Evolutionary conservation across 495 filamentous ascomycete genomes (phyloP), one percentile per base, ranked within the genome.

Genomic region (Hypoxylon trugodes): DNA sequence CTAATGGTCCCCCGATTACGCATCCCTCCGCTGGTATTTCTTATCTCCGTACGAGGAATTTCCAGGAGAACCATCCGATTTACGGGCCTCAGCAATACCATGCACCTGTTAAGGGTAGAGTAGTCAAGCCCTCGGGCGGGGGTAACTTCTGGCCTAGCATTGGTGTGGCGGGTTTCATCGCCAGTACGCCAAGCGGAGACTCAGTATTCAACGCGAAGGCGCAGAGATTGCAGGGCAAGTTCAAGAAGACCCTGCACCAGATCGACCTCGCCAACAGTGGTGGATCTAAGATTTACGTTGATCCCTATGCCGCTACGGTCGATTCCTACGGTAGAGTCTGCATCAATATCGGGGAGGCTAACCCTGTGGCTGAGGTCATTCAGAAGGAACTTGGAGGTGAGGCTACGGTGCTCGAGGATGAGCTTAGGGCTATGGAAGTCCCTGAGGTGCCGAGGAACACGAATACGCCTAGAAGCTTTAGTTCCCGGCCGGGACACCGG

Each of bases 11-110:
- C 2, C 91, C 90, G 1, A 83, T 83, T 50, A 98, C 94, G 6
- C 95, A 99, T 75, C 95, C 96, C 1, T 95, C 93, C 1, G 96
- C 88, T 2, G 95, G 95, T 59, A 77, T 98, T 13, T 89, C 90
- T 32, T 97, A 98, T 76, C 80, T 89, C 24, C 87, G 93, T 52
- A 89, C 90, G 12, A 74, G 82, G 28, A 81, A 87, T 18, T 82
- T 87, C 69, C 72, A 90, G 37, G 80, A 85, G 46, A 96, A 96
- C 72, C 93, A 97, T 69, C 89, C 95, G 0, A 56, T 85, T n/a
- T 86, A 88, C 66, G 95, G 95, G 2, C 93, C 92, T 6, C 90
- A 91, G 69, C 76, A 77, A 10, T 65, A 77, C 30, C 81, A 84
- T 56, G 65, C 85, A 6, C 84, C 91, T 0, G 81, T 95, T 2